Percentiles rank a stretch among this genome's conserved stretches.
Conservation (phyloP, 306 rosid genomes). For the Quercus alba region DNA sequence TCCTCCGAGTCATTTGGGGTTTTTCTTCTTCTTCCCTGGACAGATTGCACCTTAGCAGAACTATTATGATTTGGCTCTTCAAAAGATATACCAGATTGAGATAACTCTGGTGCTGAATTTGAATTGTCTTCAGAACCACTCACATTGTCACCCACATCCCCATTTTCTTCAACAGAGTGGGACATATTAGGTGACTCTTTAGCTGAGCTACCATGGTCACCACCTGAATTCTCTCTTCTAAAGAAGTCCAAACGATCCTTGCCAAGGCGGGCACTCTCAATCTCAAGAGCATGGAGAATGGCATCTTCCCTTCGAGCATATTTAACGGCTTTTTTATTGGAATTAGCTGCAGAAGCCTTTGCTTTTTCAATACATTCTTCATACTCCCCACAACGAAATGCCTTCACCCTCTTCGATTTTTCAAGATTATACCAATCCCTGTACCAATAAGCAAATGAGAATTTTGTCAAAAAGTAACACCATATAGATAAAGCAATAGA, state of each 20-base stretch:
- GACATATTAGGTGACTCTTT: constrained; percentile 50
- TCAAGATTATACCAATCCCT: constrained; percentile 99
- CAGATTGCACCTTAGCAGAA: constrained; percentile 61
- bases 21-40: constrained; percentile 78
- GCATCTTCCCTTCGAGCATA: constrained; percentile 99
- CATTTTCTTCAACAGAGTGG: constrained; percentile 54
- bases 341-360: constrained; percentile 70
- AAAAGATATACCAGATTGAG: constrained; percentile 88
- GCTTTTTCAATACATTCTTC: constrained; percentile 92
- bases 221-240: constrained; percentile 44
- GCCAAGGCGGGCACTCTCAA: constrained; percentile 66
- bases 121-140: constrained; percentile 66
- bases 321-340: constrained; percentile 80
- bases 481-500: constrained; percentile 12
- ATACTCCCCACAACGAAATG: constrained; percentile 96
- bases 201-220: constrained; percentile 43
- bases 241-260: constrained; percentile 47
- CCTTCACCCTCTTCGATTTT: constrained; percentile 88
- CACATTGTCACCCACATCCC: constrained; percentile 42
- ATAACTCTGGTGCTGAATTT: constrained; percentile 76
- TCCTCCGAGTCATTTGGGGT: constrained; percentile 98
- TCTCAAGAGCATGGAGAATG: constrained; percentile 93
- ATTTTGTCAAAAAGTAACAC: constrained; percentile 33
- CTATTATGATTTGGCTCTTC: constrained; percentile 77
- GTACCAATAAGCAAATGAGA: constrained; percentile 13